Conservation (phyloP, 2,329 filamentous ascomycete species). For the Arthroderma sp. region DNA sequence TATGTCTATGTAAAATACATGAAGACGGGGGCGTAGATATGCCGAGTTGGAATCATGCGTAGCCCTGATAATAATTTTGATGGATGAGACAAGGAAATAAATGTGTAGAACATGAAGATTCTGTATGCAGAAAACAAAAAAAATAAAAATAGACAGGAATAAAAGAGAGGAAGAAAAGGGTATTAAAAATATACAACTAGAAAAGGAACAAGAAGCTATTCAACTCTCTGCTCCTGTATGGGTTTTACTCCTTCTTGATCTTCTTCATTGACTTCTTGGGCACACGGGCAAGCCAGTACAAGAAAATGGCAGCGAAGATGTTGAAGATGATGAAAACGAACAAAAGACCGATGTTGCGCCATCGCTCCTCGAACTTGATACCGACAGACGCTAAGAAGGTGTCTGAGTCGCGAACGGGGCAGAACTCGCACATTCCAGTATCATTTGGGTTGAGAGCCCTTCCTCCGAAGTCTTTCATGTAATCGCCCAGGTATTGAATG, state of each 20-base stretch:
- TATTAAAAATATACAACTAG: not conserved
- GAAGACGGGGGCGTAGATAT: not conserved
- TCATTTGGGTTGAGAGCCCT: constrained; percentile 31
- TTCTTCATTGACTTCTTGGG: constrained; percentile 21
- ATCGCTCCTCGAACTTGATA: constrained; percentile 37
- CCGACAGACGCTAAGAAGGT: constrained; percentile 32
- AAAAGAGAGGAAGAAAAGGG: not conserved
- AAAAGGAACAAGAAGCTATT: not conserved
- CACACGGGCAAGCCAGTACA: constrained; percentile 53
- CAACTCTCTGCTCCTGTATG: not conserved
- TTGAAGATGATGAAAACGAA: constrained; percentile 57
- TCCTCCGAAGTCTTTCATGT: constrained; percentile 26
- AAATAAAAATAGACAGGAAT: not conserved
- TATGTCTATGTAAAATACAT: too few relatives aligned
- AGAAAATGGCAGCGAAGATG: constrained; percentile 41
- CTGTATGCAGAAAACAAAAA: constrained; percentile 3
- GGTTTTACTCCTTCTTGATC: constrained; percentile 9
- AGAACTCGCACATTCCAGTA: constrained; percentile 38
- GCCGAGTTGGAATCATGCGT: not conserved
- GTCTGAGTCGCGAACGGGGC: constrained; percentile 33
- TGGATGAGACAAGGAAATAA: constrained; percentile 5
- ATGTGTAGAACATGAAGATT: not conserved
- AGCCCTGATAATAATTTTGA: not conserved
- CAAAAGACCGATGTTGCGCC: constrained; percentile 59
- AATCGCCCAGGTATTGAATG: constrained; percentile 33